A percentile compares a stretch with the other conserved stretches of the same genome.
Evolutionary conservation across 371 early-diverging fungal species (phyloP).

Genomic region (Ecytonucleospora hepatopenaei): DNA sequence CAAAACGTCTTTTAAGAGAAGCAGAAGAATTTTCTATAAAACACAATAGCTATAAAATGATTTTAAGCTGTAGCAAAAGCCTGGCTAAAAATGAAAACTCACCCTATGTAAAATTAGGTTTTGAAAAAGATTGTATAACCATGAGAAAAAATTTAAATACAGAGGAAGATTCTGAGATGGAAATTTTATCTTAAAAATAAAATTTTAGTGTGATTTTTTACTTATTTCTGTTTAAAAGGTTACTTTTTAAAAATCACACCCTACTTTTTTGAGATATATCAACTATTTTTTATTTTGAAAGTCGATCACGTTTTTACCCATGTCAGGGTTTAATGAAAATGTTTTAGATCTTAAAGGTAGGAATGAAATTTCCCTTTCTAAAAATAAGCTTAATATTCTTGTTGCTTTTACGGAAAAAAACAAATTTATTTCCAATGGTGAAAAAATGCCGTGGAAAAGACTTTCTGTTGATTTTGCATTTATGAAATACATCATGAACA

Average conservation of each 20-base stretch:
- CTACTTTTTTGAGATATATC: no score
- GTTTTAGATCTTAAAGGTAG: no score
- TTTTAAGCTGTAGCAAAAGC: not conserved
- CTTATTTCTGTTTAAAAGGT: no score
- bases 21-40: not conserved
- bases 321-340: no score
- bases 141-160: not conserved
- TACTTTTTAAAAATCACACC: no score
- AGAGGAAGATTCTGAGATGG: not conserved
- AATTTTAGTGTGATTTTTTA: no score
- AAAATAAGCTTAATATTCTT: constrained; percentile 17
- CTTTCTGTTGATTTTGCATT: constrained; percentile 16
- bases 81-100: not conserved
- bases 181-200: not conserved
- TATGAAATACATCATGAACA: constrained; percentile 12
- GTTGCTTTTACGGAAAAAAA: constrained; percentile 24
- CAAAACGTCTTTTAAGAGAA: not conserved
- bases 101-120: not conserved
- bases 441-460: constrained; percentile 25
- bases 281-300: no score
- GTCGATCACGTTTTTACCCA: no score
- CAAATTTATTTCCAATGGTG: constrained; percentile 12
- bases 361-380: not conserved
- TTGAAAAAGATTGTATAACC: not conserved
- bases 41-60: not conserved